Conservation (phyloP, 805 yeast genomes). For the Lachancea dasiensis region DNA sequence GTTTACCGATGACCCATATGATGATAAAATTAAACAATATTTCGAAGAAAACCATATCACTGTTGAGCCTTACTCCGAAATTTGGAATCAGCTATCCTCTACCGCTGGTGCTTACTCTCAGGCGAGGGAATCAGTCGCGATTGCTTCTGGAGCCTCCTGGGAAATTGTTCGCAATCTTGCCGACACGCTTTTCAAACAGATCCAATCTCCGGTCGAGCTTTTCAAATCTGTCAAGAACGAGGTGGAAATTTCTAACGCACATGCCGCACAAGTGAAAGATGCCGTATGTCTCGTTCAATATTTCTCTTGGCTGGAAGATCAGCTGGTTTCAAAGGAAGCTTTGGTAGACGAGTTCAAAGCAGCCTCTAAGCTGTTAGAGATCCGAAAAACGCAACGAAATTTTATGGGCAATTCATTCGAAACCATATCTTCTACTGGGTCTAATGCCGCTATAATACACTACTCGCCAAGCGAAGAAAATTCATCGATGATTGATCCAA, state of each 20-base stretch:
- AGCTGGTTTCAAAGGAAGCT: conserved; percentile 38
- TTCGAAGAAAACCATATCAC: conserved; percentile 41
- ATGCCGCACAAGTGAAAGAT: conserved; percentile 74
- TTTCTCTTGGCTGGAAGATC: conserved; percentile 76
- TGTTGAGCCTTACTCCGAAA: conserved; percentile 47
- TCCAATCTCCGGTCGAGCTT: conserved; percentile 55
- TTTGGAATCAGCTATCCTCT: conserved; percentile 40
- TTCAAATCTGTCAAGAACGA: conserved; percentile 73
- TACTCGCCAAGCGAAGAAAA: conserved; percentile 61
- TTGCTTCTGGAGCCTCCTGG: conserved; percentile 63
- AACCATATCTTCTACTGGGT: conserved; percentile 70
- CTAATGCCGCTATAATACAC: conserved; percentile 71
- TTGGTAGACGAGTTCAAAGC: conserved; percentile 61
- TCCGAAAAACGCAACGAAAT: conserved; percentile 48
- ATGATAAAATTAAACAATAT: conserved; percentile 35
- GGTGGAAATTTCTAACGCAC: conserved; percentile 66
- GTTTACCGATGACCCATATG: conserved; percentile 46
- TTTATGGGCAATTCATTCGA: conserved; percentile 69
- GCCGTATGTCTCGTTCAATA: conserved; percentile 70
- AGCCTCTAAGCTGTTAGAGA: conserved; percentile 49
- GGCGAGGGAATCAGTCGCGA: conserved; percentile 36
- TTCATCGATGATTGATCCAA: conserved; percentile 55
- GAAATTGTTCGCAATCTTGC: conserved; percentile 50
- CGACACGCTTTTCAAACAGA: conserved; percentile 34
- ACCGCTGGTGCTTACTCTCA: conserved; percentile 18